Base-by-base conservation (phyloP, 169 alveolate genomes). In the Plasmodium malariae region DNA sequence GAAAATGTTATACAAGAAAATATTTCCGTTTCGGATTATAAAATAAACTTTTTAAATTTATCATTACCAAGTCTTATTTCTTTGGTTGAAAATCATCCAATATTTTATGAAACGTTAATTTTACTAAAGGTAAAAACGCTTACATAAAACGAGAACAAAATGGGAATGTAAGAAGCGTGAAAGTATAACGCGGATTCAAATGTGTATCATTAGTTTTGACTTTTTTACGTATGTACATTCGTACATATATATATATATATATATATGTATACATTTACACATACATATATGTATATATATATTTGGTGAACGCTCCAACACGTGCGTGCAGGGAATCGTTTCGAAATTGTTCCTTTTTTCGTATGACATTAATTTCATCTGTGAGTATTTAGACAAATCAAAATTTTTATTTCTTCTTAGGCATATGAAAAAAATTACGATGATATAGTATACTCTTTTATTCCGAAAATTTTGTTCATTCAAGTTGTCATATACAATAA, bases 41-140 rank as follows among this genome's bases (percentile, higher is more conserved):
- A 76, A 76, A 76, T 62, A 45, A 48, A 43, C 19, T 76, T 76
- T 67, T 51, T 76, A 32, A 62, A 76, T 62, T 76, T 60, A 32
- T 63, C 78, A 26, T 36, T 76, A 11, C 78, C 59, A 14, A 24
- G 40, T 76, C 32, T 76, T 34, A 76, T 76, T 76, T 62, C 69
- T 14, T 34, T 76, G 11, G 65, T 62, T 34, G 89, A 76, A 32
- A 24, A 60, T 11, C 89, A 76, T 51, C 89, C 89, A 1, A 32
- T 34, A 51, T 76, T 76, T 76, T 76, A 76, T 36, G 89, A 76
- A 67, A 76, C 89, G 17, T 55, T 76, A 43, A 76, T 76, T 76
- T 40, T 76, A 40, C 40, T 76, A 55, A 76, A 76, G 89, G 89
- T 76, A 73, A 28, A 55, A 17, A 48, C 48, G 0, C n/a, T n/a